phyloP scores from a whole-genome alignment of 1,284 basidiomycete species.

The Ganoderma lingzhi region DNA sequence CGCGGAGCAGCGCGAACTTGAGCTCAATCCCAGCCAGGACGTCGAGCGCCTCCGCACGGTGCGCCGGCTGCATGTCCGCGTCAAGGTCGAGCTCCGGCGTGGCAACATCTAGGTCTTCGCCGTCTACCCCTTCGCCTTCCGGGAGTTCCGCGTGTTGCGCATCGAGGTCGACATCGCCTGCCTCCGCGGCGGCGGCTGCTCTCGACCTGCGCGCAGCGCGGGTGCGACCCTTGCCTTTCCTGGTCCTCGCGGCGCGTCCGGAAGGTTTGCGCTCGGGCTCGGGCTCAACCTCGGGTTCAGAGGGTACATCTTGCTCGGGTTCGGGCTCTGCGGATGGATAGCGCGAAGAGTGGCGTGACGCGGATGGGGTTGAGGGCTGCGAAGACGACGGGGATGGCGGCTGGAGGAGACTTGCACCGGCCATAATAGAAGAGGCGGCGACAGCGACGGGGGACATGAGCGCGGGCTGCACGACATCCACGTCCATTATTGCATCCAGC shows the following conservation, averaged over 20 bases:
- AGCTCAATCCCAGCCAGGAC: conserved; percentile 80
- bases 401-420: conserved; percentile 52
- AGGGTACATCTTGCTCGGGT: conserved; percentile 31
- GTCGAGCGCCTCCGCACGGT: conserved; percentile 82
- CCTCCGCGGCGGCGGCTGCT: conserved; percentile 44
- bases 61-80: conserved; percentile 44
- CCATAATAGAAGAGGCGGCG: conserved; percentile 58
- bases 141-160: conserved; percentile 51
- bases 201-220: conserved; percentile 38
- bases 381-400: conserved; percentile 46
- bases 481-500: conserved; percentile 40
- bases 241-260: conserved; percentile 37
- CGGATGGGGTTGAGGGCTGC: conserved; percentile 43
- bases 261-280: conserved; percentile 41
- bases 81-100: conserved; percentile 39
- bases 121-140: conserved; percentile 44
- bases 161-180: conserved; percentile 48
- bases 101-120: conserved; percentile 28
- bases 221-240: conserved; percentile 34
- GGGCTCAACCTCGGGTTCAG: conserved; percentile 39
- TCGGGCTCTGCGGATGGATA: conserved; percentile 51
- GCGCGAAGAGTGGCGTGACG: conserved; percentile 50
- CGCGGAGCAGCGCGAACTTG: conserved; percentile 77
- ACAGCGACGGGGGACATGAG: conserved; percentile 51
- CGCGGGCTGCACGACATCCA: conserved; percentile 50